Conservation (phyloP, 2,329 filamentous ascomycete species). For the Nemania sp. region DNA sequence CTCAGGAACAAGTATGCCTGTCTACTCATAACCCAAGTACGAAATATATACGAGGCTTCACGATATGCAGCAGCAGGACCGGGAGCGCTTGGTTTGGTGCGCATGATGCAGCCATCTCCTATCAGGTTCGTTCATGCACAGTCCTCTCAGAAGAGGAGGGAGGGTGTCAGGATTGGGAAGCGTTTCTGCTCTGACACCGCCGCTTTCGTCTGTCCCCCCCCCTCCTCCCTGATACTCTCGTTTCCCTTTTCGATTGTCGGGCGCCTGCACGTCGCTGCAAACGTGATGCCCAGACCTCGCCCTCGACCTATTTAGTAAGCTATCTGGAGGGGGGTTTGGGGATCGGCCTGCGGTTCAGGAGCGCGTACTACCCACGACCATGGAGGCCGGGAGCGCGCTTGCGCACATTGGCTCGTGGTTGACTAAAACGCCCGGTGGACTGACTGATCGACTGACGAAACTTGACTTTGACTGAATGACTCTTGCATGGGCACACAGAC, state of each 20-base stretch:
- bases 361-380: slow-evolving; percentile 15
- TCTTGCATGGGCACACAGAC: slow-evolving; percentile 12
- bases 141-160: not conserved
- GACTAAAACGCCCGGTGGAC: too few species aligned
- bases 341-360: slow-evolving; percentile 10
- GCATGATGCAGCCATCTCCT: not conserved
- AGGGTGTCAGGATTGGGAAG: slow-evolving; percentile 7
- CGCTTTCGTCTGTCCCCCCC: slow-evolving; percentile 4
- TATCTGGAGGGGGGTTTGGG: not conserved
- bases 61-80: slow-evolving; percentile 10
- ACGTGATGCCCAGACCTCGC: not conserved
- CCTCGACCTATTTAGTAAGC: slow-evolving; percentile 1
- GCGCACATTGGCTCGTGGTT: too few species aligned
- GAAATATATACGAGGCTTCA: not conserved
- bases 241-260: slow-evolving; percentile 2
- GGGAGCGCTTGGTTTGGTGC: not conserved
- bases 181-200: not conserved
- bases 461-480: not conserved
- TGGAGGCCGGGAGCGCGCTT: too few species aligned
- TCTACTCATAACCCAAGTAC: too few species aligned
- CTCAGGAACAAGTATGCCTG: too few species aligned
- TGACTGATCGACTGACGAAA: too few species aligned
- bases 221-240: not conserved
- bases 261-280: slow-evolving; percentile 12
- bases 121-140: slow-evolving; percentile 23